Conservation (phyloP, 257 asterid species). For the Solanum ossicruentum region DNA sequence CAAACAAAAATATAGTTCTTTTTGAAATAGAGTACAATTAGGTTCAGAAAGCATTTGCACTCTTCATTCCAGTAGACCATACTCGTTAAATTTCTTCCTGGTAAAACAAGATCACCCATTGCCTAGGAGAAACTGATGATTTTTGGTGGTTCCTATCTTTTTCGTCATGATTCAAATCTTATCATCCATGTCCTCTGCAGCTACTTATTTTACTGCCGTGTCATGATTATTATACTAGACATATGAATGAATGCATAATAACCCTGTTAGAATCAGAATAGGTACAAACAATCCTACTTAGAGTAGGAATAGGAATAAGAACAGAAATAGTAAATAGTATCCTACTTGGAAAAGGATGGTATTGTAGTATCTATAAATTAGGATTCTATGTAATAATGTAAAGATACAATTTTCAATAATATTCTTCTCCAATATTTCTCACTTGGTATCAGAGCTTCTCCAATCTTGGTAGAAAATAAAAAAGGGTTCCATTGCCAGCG, state of each 20-base stretch:
- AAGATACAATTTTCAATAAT: too few relatives aligned
- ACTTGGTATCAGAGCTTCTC: too few relatives aligned
- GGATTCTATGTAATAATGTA: too few relatives aligned
- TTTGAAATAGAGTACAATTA: not conserved
- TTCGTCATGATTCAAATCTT: not conserved
- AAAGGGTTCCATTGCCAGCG: too few relatives aligned
- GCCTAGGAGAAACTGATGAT: not conserved
- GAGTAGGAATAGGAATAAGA: too few relatives aligned
- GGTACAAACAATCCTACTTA: too few relatives aligned
- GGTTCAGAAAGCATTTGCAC: not conserved
- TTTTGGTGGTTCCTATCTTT: not conserved
- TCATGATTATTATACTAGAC: not conserved
- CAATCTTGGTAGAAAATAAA: too few relatives aligned
- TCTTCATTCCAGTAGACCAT: not conserved
- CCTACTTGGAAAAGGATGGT: too few relatives aligned
- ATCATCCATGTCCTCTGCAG: not conserved
- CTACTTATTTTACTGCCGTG: not conserved
- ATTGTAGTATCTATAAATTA: too few relatives aligned
- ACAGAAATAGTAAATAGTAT: too few relatives aligned
- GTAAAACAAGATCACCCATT: not conserved
- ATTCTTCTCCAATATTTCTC: too few relatives aligned
- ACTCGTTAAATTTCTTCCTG: not conserved
- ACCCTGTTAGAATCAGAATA: not conserved
- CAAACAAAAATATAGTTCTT: not conserved
- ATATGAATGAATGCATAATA: not conserved